Evolutionary conservation across 768 basidiomycete genomes (phyloP).

Genomic region (Pulveroboletus ravenelii): DNA sequence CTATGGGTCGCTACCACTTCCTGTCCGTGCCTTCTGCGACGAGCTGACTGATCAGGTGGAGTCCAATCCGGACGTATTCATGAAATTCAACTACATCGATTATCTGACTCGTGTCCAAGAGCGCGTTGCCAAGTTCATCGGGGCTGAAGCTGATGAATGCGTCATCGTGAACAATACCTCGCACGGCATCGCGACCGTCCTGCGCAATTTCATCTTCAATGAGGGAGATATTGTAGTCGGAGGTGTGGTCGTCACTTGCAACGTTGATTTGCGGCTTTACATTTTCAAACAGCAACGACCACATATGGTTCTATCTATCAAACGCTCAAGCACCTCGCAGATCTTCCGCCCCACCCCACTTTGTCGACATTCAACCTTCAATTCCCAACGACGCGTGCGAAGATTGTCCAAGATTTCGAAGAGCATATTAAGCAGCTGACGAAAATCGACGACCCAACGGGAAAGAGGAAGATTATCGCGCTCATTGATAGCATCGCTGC

Average conservation of each 20-base stretch:
- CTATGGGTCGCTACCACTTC: constrained; percentile 51
- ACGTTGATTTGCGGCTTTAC: background rate
- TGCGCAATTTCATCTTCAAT: constrained; percentile 51
- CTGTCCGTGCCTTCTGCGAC: constrained; percentile 44
- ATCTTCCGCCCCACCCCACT: constrained; percentile 50
- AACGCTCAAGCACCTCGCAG: constrained; percentile 50
- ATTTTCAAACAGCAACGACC: constrained; percentile 40
- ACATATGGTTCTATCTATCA: constrained; percentile 54
- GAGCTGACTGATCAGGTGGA: constrained; percentile 43
- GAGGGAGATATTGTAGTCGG: constrained; percentile 61
- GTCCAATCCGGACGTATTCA: constrained; percentile 53
- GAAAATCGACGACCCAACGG: constrained; percentile 12
- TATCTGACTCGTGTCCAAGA: constrained; percentile 38
- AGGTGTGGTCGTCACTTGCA: constrained; percentile 19
- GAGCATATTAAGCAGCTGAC: constrained; percentile 32
- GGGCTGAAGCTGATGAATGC: constrained; percentile 53
- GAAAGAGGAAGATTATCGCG: constrained; percentile 51
- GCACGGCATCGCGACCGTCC: constrained; percentile 52
- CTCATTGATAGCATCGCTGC: constrained; percentile 67
- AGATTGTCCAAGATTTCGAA: constrained; percentile 50
- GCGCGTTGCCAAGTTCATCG: constrained; percentile 45
- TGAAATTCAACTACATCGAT: constrained; percentile 34
- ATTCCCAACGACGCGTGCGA: constrained; percentile 54
- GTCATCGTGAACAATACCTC: constrained; percentile 39
- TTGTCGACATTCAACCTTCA: constrained; percentile 45